Base-by-base conservation (phyloP, 176 grass and related monocot species). In the Hsuehochloa calcarea region DNA sequence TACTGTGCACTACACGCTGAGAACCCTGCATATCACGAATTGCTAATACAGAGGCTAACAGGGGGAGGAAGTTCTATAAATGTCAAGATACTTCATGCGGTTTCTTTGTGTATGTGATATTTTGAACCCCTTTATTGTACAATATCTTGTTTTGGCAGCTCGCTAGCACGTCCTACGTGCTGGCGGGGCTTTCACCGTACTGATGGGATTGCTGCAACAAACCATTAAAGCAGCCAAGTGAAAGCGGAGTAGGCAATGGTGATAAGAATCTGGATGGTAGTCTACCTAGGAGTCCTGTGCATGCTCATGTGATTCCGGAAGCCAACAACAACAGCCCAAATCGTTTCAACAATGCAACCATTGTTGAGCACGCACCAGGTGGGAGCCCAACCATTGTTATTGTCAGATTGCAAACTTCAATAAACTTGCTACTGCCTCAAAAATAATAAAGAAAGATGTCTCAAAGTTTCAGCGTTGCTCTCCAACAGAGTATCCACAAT, bases 51-150 rank as follows among this genome's bases (percentile, higher is more conserved):
- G 91, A 95, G 71, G 91, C 80, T 83, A 98, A 95, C 74, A 85
- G 89, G 66, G 96, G 96, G 41, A 95, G 96, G 85, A 93, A 84
- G 75, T 98, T 98, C 84, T 95, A 95, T 59, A 93, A 91, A 82
- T 98, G 96, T 39, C 89, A 73, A 87, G 72, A 90, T 69, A 51
- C 78, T 73, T 87, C 81, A 66, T 95, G 96, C 71, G 65, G 78
- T 71, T 98, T 94, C 78, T 98, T 98, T 68, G 70, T 67, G 93
- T 98, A 94, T 26, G 86, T 85, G 52, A 68, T 38, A 10, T 52
- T 89, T 85, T 64, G 6, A 43, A 56, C 47, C 9, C 74, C 65
- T 9, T 75, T n/a, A 37, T 31, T 39, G n/a, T 31, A 8, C 41
- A 58, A 58, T 62, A 12, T 89, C 74, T 37, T 75, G 20, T 34